Evolutionary conservation across 331 rosid genomes (phyloP).

Genomic region (Malus hybrid): DNA sequence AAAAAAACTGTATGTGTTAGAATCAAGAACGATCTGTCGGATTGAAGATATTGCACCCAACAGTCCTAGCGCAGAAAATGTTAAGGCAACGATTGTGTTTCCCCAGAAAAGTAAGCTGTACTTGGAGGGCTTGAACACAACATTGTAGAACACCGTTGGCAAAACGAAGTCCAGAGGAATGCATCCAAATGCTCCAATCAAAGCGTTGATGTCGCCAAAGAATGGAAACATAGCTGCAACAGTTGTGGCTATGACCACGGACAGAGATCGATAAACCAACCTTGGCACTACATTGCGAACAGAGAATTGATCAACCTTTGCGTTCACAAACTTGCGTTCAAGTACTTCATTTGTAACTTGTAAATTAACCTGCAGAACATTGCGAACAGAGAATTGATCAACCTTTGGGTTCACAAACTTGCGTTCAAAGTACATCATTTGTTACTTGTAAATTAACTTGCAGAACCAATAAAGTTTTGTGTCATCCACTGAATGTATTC

Average conservation of each 20-base stretch:
- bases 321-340: conserved; percentile 56
- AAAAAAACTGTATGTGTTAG: too few species aligned
- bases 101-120: conserved; percentile 40
- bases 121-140: conserved; percentile 74
- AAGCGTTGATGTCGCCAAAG: conserved; percentile 63
- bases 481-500: too few species aligned
- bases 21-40: too few species aligned
- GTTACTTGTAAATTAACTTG: conserved; percentile 69
- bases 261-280: conserved; percentile 49
- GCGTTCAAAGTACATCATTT: conserved; percentile 55
- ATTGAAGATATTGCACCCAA: too few species aligned
- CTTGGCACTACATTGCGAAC: conserved; percentile 53
- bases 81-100: conserved; percentile 22
- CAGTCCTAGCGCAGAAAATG: too few species aligned
- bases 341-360: conserved; percentile 68
- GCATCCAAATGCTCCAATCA: conserved; percentile 79
- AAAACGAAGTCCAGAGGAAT: conserved; percentile 76
- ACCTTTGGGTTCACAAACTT: conserved; percentile 54
- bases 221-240: conserved; percentile 86
- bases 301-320: conserved; percentile 55
- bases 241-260: conserved; percentile 51
- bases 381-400: conserved; percentile 51
- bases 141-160: conserved; percentile 70
- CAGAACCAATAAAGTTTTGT: background rate
- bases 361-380: conserved; percentile 52